Evolutionary conservation across 139 green algal genomes (phyloP), one percentile per base, ranked within the genome.

Genomic region (Eudorina sp.): DNA sequence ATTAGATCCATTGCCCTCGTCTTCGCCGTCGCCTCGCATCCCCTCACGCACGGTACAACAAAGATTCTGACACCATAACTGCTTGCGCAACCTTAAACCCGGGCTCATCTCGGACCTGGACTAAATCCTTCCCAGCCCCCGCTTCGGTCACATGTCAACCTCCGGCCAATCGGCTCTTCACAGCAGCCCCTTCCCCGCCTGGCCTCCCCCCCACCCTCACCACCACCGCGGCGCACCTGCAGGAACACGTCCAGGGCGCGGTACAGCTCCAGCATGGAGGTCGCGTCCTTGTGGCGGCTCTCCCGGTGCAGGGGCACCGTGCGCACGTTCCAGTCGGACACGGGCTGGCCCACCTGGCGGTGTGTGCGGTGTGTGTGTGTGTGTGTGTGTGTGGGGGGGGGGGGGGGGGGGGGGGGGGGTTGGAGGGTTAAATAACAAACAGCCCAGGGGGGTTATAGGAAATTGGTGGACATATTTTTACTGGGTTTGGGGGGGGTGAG

Each of bases 301-400:
- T 90, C 88, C 0, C 91, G 90, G 21, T 84, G 73, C 64, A 95
- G 83, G 18, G 83, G 89, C 23, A 94, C 27, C 38, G 62, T 64
- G 13, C 83, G 62, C 36, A 95, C 91, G 41, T 93, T 93, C 93
- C 93, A 95, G 34, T 89, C 88, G 27, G 73, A 72, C 23, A 95
- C 92, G 51, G 84, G 53, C 3, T 87, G 85, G 1, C 66, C 85
- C 36, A 93, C 88, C 80, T 86, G 80, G 5, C n/a, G n/a, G n/a
- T n/a, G n/a, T n/a, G n/a, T n/a, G n/a, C n/a, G n/a, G n/a, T 5
- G 53, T 36, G 62, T 31, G 19, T 31, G 62, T 72, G 27, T 5
- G 53, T 36, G 62, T 5, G 53, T 36, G 62, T 31, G 19, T 31
- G 62, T 72, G 27, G 27, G 13, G 73, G 48, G 31, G 16, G n/a